Base-by-base conservation (phyloP, 1,284 basidiomycete species). In the Ustilago lituana region DNA sequence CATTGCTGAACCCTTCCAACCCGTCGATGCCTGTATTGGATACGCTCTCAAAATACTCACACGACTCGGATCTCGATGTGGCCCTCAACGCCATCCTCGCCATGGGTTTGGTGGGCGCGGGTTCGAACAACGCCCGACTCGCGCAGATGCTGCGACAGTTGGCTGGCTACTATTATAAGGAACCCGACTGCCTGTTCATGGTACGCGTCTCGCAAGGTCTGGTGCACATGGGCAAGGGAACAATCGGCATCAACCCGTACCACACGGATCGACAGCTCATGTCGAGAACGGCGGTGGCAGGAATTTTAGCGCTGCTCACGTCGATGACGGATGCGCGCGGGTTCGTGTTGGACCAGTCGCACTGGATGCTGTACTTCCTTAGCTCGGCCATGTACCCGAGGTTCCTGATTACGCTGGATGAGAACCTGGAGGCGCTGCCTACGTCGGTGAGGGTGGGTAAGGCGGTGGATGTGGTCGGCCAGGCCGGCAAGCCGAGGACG, bases 211-310 rank as follows among this genome's bases (percentile, higher is more conserved):
- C 95, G 3, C 95, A 98, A 77, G 96, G 96, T 20, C 84, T 98
- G 65, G 91, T 98, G 14, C 93, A 98, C 83, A 95, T 98, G 94
- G 96, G 96, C 84, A 99, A 98, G 85, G 96, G 96, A 33, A 97
- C 94, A 9, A 91, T 99, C 78, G 92, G 93, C n/a, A 86, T 99
- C 79, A 97, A 95, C 82, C 95, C 96, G 2, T 98, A 95, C 89
- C 98, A 93, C 87, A 88, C 88, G 26, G 95, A 98, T 83, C 88
- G 95, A 41, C 89, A 87, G 60, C 89, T 96, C 74, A 91, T 98
- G 90, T 91, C 88, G 76, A 88, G 90, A 57, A 89, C 92, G 3
- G 94, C 92, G 7, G 87, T 97, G 12, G 93, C 93, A n/a, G 96
- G 95, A 57, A 83, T 98, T 36, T 83, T 99, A 61, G 89, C 94